Evolutionary conservation across 2,329 filamentous ascomycete genomes (phyloP).

Genomic region (Paradendryphiella salina): DNA sequence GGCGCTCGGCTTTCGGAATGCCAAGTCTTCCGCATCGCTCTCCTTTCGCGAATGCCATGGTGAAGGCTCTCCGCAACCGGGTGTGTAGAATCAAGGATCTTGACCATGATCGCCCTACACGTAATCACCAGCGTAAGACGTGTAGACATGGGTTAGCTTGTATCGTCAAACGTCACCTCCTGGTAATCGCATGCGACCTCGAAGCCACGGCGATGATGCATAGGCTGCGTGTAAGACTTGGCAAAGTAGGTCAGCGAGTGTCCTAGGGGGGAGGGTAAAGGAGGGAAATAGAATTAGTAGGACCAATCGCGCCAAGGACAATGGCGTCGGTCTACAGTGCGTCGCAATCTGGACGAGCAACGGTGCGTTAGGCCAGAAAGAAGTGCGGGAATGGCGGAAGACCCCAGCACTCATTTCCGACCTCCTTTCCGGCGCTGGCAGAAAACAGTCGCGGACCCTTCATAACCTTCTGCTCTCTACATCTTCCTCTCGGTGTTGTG

Average conservation of each 20-base stretch:
- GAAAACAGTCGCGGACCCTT: conserved; percentile 32
- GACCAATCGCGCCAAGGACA: conserved; percentile 21
- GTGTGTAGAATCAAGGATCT: background rate
- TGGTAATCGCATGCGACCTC: background rate
- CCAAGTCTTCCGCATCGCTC: conserved; percentile 2
- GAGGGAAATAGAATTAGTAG: conserved; percentile 1
- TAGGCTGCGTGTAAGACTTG: conserved; percentile 9
- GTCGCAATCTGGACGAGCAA: conserved; percentile 27
- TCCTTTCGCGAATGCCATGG: background rate
- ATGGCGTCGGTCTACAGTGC: conserved; percentile 28
- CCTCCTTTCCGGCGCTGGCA: conserved; percentile 41
- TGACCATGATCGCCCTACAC: background rate
- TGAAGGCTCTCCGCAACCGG: background rate
- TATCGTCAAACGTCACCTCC: background rate
- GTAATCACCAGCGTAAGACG: background rate
- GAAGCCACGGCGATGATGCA: background rate
- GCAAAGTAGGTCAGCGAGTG: conserved; percentile 11
- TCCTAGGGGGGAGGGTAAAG: conserved; percentile 2
- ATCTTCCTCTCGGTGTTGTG: conserved; percentile 21
- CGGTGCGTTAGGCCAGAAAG: conserved; percentile 21
- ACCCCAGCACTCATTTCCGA: conserved; percentile 41
- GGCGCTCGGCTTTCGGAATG: conserved; percentile 5
- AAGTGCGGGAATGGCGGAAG: conserved; percentile 35
- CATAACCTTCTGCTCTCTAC: conserved; percentile 23
- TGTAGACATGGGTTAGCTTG: background rate